Base-by-base conservation (phyloP, 345 rosid species). In the Kandelia obovata region DNA sequence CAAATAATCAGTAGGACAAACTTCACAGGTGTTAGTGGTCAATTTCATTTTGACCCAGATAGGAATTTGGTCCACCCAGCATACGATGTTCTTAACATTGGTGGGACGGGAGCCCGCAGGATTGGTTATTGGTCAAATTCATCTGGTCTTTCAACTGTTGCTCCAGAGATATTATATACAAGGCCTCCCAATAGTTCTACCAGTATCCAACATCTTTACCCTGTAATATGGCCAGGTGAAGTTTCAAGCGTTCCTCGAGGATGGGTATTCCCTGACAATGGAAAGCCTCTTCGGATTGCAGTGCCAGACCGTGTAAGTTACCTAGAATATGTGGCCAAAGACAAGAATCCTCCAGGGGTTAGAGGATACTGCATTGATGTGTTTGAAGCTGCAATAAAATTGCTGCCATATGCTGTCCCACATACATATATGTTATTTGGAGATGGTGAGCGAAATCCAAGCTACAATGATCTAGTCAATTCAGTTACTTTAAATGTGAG, bases 121-220 rank as follows among this genome's bases (percentile, higher is more conserved):
- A 81, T 94, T n/a, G 98, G 97, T 53, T 94, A 84, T 72, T 94
- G 98, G 98, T 87, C 97, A 30, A 85, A 89, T 72, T 72, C 84
- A 75, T 84, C 97, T 15, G 89, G 84, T 69, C 86, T 94, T 62
- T 89, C 98, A 51, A 66, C 77, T 11, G 77, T 75, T 78, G 61
- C 86, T 66, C 96, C 97, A 0, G 95, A 89, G 80, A 73, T 23
- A 37, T 75, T 88, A 55, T 86, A 89, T 72, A 62, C 73, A 37
- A 88, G 84, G 77, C 88, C 84, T 32, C 71, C 83, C 23, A 88
- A 85, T 66, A 69, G 62, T 64, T 87, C 89, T 62, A 11, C 74
- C 25, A 69, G 80, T 43, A 80, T 72, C 68, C 96, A 86, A 56
- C 83, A 68, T 53, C 95, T 94, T 62, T 65, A 80, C 61, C 62